Evolutionary conservation across 257 asterid species (phyloP).

Genomic region (Nicotiana undulata): DNA sequence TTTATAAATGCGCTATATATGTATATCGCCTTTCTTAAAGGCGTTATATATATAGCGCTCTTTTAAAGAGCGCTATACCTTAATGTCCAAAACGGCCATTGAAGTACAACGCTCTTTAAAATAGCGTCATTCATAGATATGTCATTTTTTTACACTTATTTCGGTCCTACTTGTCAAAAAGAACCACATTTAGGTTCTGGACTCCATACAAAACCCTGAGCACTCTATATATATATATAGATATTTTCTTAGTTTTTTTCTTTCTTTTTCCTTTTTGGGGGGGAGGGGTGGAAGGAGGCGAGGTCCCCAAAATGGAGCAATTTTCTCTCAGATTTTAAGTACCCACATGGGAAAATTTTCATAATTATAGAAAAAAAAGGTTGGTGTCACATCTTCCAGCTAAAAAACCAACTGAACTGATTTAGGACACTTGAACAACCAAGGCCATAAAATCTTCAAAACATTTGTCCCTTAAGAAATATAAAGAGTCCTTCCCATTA

Average conservation of each 20-base stretch:
- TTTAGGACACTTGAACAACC: slow-evolving; percentile 4
- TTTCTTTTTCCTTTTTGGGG: neutral
- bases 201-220: too few relatives aligned
- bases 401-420: neutral
- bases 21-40: too few relatives aligned
- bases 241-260: neutral
- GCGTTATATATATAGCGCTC: too few relatives aligned
- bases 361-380: neutral
- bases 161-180: too few relatives aligned
- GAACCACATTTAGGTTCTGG: too few relatives aligned
- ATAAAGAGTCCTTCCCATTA: slow-evolving; percentile 4
- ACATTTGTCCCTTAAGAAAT: neutral
- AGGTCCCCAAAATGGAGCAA: neutral
- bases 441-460: neutral
- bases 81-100: too few relatives aligned
- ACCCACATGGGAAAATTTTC: neutral
- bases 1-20: too few relatives aligned
- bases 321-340: neutral
- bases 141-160: too few relatives aligned
- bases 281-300: neutral
- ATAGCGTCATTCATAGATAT: too few relatives aligned
- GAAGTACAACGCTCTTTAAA: too few relatives aligned
- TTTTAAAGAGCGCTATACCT: too few relatives aligned
- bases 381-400: slow-evolving; percentile 7
- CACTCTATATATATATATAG: neutral